Percentiles rank a stretch among this genome's conserved stretches.
Evolutionary conservation across 352 stramenopile species (phyloP).

Genomic region (Pythium dissotocum): DNA sequence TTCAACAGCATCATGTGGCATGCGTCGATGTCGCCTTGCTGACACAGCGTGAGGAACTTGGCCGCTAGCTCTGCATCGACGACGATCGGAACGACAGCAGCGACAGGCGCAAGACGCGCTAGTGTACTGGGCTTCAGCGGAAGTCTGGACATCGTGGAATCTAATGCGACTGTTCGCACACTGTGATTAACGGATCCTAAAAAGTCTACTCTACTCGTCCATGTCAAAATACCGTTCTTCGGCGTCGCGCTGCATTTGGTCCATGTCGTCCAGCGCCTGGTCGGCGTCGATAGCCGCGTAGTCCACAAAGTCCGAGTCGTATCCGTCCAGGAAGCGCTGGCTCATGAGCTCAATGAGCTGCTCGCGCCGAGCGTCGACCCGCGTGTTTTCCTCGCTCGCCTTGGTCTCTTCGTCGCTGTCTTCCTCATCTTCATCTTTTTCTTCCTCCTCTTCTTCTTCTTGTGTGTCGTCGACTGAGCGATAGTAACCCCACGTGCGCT

Average conservation of each 20-base stretch:
- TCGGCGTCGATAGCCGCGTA: conserved; percentile 70
- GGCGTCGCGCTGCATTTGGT: conserved; percentile 71
- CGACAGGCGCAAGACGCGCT: neutral
- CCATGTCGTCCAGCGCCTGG: conserved; percentile 61
- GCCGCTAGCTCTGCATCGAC: conserved; percentile 17
- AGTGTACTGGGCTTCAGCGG: conserved; percentile 6
- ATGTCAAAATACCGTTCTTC: conserved; percentile 77
- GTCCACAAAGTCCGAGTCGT: conserved; percentile 58
- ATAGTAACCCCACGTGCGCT: conserved; percentile 59
- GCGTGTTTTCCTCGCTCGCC: conserved; percentile 22
- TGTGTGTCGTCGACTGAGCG: conserved; percentile 18
- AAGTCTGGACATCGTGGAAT: conserved; percentile 10
- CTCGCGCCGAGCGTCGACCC: conserved; percentile 46
- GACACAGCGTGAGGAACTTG: conserved; percentile 10
- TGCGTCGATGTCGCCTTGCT: conserved; percentile 22
- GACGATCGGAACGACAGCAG: neutral
- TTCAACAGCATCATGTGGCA: conserved; percentile 19
- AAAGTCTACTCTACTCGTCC: conserved; percentile 27
- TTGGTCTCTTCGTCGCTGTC: conserved; percentile 42
- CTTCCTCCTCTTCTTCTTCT: conserved; percentile 42
- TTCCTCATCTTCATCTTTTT: conserved; percentile 52
- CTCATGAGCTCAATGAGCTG: conserved; percentile 78
- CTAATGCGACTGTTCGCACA: conserved; percentile 16
- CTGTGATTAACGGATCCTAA: neutral
- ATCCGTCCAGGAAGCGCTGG: conserved; percentile 64